A percentile compares a stretch with the other conserved stretches of the same genome.
Evolutionary conservation across 371 early-diverging fungal genomes (phyloP).

Genomic region (Rhizopus sp.): DNA sequence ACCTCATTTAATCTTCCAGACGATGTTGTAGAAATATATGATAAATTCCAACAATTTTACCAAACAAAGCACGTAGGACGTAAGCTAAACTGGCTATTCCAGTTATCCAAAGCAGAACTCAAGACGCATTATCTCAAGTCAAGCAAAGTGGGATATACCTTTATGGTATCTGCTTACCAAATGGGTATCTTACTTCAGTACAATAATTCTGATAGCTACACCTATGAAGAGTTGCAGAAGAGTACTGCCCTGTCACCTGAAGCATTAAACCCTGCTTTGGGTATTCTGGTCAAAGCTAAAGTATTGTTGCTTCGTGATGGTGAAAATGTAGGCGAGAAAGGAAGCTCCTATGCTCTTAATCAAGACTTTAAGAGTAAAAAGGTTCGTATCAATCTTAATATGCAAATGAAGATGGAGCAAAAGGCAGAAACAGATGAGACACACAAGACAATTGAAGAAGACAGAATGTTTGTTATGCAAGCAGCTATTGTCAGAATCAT

Average conservation of each 20-base stretch:
- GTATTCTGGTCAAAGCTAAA: conserved; percentile 82
- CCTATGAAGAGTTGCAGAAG: conserved; percentile 64
- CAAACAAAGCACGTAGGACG: conserved; percentile 81
- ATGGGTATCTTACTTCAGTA: conserved; percentile 89
- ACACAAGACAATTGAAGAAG: conserved; percentile 85
- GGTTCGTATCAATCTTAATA: conserved; percentile 82
- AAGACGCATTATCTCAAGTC: conserved; percentile 79
- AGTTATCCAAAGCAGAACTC: conserved; percentile 86
- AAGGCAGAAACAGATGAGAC: conserved; percentile 89
- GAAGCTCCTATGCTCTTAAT: conserved; percentile 73
- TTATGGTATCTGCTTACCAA: conserved; percentile 85
- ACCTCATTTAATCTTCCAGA: conserved; percentile 84
- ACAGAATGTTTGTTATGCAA: conserved; percentile 90
- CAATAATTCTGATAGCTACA: conserved; percentile 66
- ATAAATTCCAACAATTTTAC: conserved; percentile 84
- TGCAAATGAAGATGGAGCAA: conserved; percentile 81
- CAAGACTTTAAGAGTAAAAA: conserved; percentile 89
- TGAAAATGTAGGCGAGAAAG: conserved; percentile 53
- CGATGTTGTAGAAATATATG: conserved; percentile 77
- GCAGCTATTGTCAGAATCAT: conserved; percentile 95
- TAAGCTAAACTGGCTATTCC: conserved; percentile 92
- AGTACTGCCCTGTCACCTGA: conserved; percentile 75
- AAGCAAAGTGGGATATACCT: conserved; percentile 70
- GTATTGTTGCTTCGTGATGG: conserved; percentile 61
- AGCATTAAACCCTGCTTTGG: conserved; percentile 69